These are phyloP conservation scores for Neopestalotiopsis sp. DNA, from an alignment of 2,329 filamentous ascomycete genomes.

Conservation along the genomic window DNA sequence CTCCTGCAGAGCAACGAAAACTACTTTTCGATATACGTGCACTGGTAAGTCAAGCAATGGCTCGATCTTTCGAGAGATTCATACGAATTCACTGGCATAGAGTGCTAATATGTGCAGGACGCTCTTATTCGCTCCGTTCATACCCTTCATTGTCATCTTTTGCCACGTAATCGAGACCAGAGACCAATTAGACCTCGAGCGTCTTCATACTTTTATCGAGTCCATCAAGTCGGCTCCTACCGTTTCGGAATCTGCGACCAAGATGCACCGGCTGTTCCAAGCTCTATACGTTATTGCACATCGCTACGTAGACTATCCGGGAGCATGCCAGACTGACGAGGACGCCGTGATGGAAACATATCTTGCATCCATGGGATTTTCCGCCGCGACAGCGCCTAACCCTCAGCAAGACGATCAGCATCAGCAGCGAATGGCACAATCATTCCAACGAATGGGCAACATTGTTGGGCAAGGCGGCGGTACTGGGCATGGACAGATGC, in stretches of 20 bases:
- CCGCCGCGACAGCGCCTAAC: neutral
- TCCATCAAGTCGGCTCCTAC: conserved; percentile 57
- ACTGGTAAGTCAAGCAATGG: conserved; percentile 46
- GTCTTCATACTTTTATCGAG: conserved; percentile 60
- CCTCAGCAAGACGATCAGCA: neutral
- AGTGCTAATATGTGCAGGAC: conserved; percentile 43
- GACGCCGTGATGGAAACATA: neutral
- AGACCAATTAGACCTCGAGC: conserved; percentile 53
- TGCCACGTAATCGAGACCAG: conserved; percentile 61
- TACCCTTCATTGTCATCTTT: conserved; percentile 65
- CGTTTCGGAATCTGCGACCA: conserved; percentile 62
- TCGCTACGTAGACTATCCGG: conserved; percentile 62
- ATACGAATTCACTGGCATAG: neutral
- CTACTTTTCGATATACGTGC: conserved; percentile 53
- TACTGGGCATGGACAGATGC: neutral
- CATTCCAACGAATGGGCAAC: neutral
- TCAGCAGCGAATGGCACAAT: neutral
- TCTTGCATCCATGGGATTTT: neutral
- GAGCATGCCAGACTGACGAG: conserved; percentile 23
- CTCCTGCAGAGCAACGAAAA: conserved; percentile 45
- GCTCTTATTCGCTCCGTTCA: conserved; percentile 61
- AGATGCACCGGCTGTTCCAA: conserved; percentile 65
- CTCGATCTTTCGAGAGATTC: neutral
- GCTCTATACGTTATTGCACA: conserved; percentile 66
- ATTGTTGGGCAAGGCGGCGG: neutral